phyloP scores from a whole-genome alignment of 768 basidiomycete genomes.

The Hydnomerulius pinastri region DNA sequence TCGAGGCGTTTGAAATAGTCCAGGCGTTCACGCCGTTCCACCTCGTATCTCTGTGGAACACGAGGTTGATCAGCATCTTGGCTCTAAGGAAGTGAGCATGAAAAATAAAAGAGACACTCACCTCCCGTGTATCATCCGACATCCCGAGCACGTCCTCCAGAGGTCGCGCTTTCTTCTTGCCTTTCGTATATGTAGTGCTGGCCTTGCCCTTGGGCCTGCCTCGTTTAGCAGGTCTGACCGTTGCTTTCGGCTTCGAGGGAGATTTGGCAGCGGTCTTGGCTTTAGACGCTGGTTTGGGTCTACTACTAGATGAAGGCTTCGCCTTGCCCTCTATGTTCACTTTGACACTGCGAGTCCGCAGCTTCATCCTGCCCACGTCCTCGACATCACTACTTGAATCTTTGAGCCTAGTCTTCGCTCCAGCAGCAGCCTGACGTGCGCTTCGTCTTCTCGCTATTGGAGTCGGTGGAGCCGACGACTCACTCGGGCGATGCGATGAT shows the following conservation, averaged over 20 bases:
- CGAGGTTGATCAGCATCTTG: background rate
- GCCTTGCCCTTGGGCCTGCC: conserved; percentile 23
- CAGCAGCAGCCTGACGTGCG: conserved; percentile 25
- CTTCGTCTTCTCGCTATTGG: conserved; percentile 27
- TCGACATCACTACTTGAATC: conserved; percentile 11
- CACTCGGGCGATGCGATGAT: background rate
- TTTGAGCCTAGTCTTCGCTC: conserved; percentile 11
- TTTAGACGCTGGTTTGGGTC: conserved; percentile 14
- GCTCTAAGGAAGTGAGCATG: too few species aligned
- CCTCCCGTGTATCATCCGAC: conserved; percentile 34
- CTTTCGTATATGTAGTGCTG: conserved; percentile 18
- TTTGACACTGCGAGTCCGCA: conserved; percentile 19
- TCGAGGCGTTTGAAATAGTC: conserved; percentile 57
- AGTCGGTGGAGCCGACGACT: conserved; percentile 15
- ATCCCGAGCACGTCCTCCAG: conserved; percentile 27
- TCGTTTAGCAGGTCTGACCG: conserved; percentile 3
- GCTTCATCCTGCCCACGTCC: conserved; percentile 12
- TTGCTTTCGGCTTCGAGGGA: conserved; percentile 4
- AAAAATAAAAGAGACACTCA: conserved; percentile 7
- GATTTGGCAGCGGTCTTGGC: conserved; percentile 8
- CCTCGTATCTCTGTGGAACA: conserved; percentile 38
- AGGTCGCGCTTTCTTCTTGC: conserved; percentile 27
- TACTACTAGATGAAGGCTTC: conserved; percentile 1
- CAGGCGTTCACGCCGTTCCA: conserved; percentile 50
- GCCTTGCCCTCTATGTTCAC: conserved; percentile 5